Conservation (phyloP, 1,284 basidiomycete genomes). For the Porodaedalea pini region DNA sequence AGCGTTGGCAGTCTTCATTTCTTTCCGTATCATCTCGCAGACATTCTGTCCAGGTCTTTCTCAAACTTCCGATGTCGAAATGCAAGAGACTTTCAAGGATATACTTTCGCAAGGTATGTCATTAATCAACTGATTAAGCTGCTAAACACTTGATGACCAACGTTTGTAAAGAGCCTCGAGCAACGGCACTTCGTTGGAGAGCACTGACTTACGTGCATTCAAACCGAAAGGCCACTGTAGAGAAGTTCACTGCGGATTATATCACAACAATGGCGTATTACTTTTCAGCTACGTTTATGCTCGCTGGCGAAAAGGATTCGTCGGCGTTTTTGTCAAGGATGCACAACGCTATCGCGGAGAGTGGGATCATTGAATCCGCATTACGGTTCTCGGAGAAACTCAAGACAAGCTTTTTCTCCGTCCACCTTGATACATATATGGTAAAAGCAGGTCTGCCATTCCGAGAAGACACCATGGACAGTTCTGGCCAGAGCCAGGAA, state of each 20-base stretch:
- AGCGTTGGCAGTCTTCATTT: background rate
- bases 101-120: background rate
- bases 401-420: slow-evolving; percentile 5
- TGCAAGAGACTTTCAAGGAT: background rate
- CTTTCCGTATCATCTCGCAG: background rate
- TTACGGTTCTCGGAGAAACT: background rate
- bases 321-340: background rate
- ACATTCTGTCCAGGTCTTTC: background rate
- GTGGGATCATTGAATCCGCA: background rate
- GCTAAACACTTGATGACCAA: background rate
- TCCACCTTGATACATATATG: background rate
- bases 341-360: background rate
- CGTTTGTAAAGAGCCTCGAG: background rate
- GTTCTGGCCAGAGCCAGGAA: background rate
- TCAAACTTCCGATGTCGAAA: background rate
- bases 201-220: background rate
- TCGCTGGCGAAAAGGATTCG: background rate
- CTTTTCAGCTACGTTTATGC: background rate
- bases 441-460: background rate
- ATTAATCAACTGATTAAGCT: background rate
- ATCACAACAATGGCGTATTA: background rate
- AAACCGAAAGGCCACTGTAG: background rate
- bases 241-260: background rate
- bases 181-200: slow-evolving; percentile 4
- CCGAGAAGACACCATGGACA: background rate